Evolutionary conservation across 2,329 filamentous ascomycete genomes (phyloP), one percentile per base, ranked within the genome.

Genomic region (Sporothrix variecibatus): DNA sequence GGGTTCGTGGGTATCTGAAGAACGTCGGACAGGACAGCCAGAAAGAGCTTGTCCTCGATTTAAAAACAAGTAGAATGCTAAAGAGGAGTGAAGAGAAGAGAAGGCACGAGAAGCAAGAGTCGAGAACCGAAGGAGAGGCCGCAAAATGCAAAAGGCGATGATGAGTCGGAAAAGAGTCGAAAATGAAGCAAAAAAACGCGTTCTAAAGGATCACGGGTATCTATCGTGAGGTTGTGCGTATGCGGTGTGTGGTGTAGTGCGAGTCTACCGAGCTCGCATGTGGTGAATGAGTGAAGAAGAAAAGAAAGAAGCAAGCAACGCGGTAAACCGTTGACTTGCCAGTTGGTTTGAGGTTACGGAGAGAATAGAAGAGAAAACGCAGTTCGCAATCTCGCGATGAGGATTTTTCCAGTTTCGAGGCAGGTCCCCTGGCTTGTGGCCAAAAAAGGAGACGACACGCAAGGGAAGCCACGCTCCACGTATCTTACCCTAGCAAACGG

Each of bases 131-230:
- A 72, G 65, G 40, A 28, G 26, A 15, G 46, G 26, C 49, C 34
- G 72, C 43, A 62, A 38, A 40, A 65, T 23, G 26, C 34, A 71
- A 62, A 34, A 34, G 34, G 8, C 34, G 53, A 20, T 26, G 43
- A 58, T 26, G 31, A 40, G 17, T 53, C 15, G 40, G 26, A 56
- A 69, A 8, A 64, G 58, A 12, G 51, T 17, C 46, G 34, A 60
- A 64, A 46, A 34, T 2, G 26, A 73, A 64, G 31, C 12, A 58
- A 64, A 56, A 53, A 70, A 72, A 72, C 73, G 73, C 73, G 73
- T 74, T 72, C 70, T 26, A 74, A 49, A 31, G 51, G 51, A 31
- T 43, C 34, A 64, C 69, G 40, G 62, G 69, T 72, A 46, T 70
- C 46, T 67, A 23, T 46, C 26, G 71, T 49, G 71, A 65, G 34